These are phyloP conservation scores for Suillus plorans DNA, from an alignment of 768 basidiomycete species.

Conservation along the genomic window DNA sequence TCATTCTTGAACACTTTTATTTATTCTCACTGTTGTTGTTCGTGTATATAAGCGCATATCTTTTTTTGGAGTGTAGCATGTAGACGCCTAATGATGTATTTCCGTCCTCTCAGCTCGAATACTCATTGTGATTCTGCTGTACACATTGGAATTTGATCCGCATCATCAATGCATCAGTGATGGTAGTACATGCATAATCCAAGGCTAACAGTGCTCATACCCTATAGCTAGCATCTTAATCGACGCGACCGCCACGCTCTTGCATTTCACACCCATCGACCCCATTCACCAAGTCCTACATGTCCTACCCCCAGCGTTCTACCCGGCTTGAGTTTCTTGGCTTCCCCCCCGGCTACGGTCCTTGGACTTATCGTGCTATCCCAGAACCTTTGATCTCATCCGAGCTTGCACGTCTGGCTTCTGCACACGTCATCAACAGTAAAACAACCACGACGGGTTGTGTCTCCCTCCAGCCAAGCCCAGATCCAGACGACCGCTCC, in stretches of 20 bases:
- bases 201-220: neutral
- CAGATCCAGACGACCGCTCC: slow-evolving; percentile 36
- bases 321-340: neutral
- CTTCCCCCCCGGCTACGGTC: slow-evolving; percentile 12
- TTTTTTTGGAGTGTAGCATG: neutral
- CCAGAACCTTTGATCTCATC: slow-evolving; percentile 41
- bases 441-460: slow-evolving; percentile 33
- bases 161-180: neutral
- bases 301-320: neutral
- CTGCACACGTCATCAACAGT: slow-evolving; percentile 24
- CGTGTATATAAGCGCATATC: neutral
- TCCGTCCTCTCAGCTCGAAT: neutral
- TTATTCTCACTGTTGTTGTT: neutral
- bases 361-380: slow-evolving; percentile 30
- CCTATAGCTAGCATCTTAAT: neutral
- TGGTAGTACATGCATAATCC: neutral
- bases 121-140: neutral
- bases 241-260: neutral
- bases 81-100: neutral
- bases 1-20: neutral
- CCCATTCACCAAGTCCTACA: neutral
- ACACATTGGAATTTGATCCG: neutral
- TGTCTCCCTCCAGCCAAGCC: slow-evolving; percentile 49
- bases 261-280: neutral
- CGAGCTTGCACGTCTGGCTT: slow-evolving; percentile 41